phyloP scores from a whole-genome alignment of 495 filamentous ascomycete species.

The Penicillium tannophilum region DNA sequence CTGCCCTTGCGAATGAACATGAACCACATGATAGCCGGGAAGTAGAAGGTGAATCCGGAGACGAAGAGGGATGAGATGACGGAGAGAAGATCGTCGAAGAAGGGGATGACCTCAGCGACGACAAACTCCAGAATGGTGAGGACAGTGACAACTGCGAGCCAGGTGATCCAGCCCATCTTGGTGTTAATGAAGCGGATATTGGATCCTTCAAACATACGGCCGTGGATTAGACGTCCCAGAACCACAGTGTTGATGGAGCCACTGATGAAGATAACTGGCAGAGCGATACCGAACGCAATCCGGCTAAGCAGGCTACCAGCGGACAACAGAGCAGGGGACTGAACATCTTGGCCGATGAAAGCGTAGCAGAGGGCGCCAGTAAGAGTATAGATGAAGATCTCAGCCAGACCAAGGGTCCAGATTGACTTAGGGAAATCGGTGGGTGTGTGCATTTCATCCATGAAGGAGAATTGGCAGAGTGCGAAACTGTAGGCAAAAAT shows the following conservation, averaged over 20 bases:
- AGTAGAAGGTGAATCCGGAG: slow-evolving; percentile 20
- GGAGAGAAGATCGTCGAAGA: slow-evolving; percentile 61
- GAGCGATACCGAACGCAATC: slow-evolving; percentile 59
- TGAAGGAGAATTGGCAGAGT: neutral
- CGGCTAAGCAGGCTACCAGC: slow-evolving; percentile 59
- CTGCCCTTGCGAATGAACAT: slow-evolving; percentile 43
- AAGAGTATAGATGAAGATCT: neutral
- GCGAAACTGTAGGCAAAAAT: neutral
- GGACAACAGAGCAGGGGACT: slow-evolving; percentile 44
- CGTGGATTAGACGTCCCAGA: slow-evolving; percentile 58
- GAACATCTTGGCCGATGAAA: neutral
- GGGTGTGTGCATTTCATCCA: neutral
- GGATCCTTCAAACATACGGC: slow-evolving; percentile 51
- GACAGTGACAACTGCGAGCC: slow-evolving; percentile 51
- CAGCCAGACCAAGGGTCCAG: neutral
- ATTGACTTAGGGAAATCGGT: neutral
- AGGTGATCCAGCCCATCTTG: slow-evolving; percentile 47
- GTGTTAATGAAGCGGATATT: slow-evolving; percentile 39
- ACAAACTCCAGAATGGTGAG: slow-evolving; percentile 62
- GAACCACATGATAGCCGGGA: slow-evolving; percentile 60
- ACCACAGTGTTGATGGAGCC: slow-evolving; percentile 61
- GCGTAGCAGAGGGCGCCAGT: neutral
- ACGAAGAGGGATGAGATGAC: slow-evolving; percentile 46
- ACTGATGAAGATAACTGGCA: slow-evolving; percentile 49
- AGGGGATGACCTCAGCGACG: slow-evolving; percentile 65